Evolutionary conservation across 805 yeast genomes (phyloP).

Genomic region (Candida taoyuanica): DNA sequence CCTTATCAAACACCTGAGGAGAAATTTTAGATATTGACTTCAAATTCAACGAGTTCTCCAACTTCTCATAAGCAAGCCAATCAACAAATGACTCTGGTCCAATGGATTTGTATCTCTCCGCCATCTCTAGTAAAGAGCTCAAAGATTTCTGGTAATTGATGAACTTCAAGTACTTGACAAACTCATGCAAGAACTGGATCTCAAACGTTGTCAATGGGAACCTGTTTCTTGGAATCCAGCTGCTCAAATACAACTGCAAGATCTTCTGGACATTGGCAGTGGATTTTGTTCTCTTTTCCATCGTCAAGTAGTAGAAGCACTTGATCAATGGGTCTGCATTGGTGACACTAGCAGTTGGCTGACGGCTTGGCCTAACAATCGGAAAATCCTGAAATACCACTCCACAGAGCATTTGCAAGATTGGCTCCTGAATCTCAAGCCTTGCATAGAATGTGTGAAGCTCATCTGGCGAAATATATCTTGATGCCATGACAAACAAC

Average conservation of each 20-base stretch:
- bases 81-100: slow-evolving; percentile 7
- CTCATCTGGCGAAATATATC: slow-evolving; percentile 9
- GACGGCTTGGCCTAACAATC: slow-evolving; percentile 9
- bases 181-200: slow-evolving; percentile 12
- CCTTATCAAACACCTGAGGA: slow-evolving; percentile 5
- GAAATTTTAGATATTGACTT: slow-evolving; percentile 7
- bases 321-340: slow-evolving; percentile 30
- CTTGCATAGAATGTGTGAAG: slow-evolving; percentile 7
- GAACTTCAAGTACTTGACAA: slow-evolving; percentile 21
- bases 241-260: slow-evolving; percentile 26
- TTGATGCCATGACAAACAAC: slow-evolving; percentile 17
- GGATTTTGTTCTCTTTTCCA: slow-evolving; percentile 31
- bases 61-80: slow-evolving; percentile 13
- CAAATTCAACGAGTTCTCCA: slow-evolving; percentile 15
- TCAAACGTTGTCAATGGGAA: slow-evolving; percentile 15
- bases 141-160: slow-evolving; percentile 17
- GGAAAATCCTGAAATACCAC: slow-evolving; percentile 15
- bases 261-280: slow-evolving; percentile 30
- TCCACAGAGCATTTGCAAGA: slow-evolving; percentile 25
- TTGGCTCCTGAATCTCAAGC: slow-evolving; percentile 16
- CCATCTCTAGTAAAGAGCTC: slow-evolving; percentile 6
- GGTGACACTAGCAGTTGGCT: slow-evolving; percentile 4
- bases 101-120: slow-evolving; percentile 13
- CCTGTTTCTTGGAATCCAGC: slow-evolving; percentile 28
- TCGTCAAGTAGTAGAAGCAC: slow-evolving; percentile 29